Percentiles rank a stretch among this genome's conserved stretches.
Conservation (phyloP, 257 asterid genomes). For the Oldenlandia corymbosa region DNA sequence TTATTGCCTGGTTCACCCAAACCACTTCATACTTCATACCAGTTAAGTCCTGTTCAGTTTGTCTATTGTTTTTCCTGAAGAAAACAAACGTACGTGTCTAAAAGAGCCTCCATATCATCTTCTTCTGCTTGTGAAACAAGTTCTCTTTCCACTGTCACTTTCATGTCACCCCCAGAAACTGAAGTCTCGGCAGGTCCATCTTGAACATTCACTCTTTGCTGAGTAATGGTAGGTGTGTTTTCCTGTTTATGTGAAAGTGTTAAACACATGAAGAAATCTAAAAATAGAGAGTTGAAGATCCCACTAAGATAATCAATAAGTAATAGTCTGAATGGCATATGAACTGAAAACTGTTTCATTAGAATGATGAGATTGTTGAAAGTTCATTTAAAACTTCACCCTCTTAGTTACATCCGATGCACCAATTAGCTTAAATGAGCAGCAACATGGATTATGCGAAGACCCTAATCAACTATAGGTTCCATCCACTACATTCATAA, state of each 20-base stretch:
- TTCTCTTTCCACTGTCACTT: constrained; percentile 92
- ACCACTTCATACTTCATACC: background rate
- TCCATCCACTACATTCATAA: background rate
- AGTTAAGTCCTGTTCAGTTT: background rate
- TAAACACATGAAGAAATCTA: background rate
- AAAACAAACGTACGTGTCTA: constrained; percentile 80
- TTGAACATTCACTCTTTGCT: constrained; percentile 46
- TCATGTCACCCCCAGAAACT: constrained; percentile 54
- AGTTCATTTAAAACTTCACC: background rate
- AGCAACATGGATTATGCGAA: background rate
- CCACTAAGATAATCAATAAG: background rate
- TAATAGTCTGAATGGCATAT: background rate
- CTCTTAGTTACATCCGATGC: background rate
- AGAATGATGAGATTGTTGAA: background rate
- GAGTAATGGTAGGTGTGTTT: constrained; percentile 51
- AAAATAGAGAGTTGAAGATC: background rate
- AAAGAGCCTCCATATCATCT: constrained; percentile 99
- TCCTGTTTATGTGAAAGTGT: constrained; percentile 44
- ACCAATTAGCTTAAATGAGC: background rate
- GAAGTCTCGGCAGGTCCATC: constrained; percentile 38
- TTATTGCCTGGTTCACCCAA: background rate
- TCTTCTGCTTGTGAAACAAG: constrained; percentile 97
- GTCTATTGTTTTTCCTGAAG: background rate
- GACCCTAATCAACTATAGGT: background rate
- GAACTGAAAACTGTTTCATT: background rate